A percentile compares a stretch with the other conserved stretches of the same genome.
Evolutionary conservation across 306 rosid genomes (phyloP).

Genomic region (Cicer bijugum): DNA sequence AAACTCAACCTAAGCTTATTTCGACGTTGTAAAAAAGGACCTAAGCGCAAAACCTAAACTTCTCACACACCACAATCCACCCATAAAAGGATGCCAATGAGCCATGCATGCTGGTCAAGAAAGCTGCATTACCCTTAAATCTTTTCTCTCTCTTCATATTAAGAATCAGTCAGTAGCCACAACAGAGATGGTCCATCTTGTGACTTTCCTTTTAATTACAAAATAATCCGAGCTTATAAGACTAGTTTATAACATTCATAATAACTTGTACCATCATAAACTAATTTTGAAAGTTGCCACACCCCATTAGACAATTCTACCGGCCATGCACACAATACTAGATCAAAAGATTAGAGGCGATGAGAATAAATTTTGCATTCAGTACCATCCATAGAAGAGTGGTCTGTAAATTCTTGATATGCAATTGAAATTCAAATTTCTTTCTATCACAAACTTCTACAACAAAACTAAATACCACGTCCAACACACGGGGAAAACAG

Average conservation of each 20-base stretch:
- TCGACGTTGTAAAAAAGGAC: too few relatives aligned
- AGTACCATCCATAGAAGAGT: conserved; percentile 34
- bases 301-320: background rate
- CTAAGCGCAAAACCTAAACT: too few relatives aligned
- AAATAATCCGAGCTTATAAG: background rate
- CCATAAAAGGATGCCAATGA: background rate
- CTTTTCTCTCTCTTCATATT: background rate
- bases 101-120: background rate
- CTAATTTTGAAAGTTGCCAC: conserved; percentile 15
- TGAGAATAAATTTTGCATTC: conserved; percentile 10
- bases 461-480: conserved; percentile 41
- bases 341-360: conserved; percentile 2
- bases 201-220: conserved; percentile 8
- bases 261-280: background rate
- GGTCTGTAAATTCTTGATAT: conserved; percentile 34
- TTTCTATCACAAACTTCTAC: conserved; percentile 44
- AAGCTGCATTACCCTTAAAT: background rate
- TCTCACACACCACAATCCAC: too few relatives aligned
- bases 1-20: too few relatives aligned
- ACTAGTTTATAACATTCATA: background rate
- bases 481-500: conserved; percentile 2
- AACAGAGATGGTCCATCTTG: background rate
- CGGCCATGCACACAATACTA: conserved; percentile 24
- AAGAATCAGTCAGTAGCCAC: background rate
- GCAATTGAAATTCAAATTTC: conserved; percentile 39